These are phyloP conservation scores for Chaetomidium leptoderma DNA, from an alignment of 495 filamentous ascomycete species.

Conservation along the genomic window DNA sequence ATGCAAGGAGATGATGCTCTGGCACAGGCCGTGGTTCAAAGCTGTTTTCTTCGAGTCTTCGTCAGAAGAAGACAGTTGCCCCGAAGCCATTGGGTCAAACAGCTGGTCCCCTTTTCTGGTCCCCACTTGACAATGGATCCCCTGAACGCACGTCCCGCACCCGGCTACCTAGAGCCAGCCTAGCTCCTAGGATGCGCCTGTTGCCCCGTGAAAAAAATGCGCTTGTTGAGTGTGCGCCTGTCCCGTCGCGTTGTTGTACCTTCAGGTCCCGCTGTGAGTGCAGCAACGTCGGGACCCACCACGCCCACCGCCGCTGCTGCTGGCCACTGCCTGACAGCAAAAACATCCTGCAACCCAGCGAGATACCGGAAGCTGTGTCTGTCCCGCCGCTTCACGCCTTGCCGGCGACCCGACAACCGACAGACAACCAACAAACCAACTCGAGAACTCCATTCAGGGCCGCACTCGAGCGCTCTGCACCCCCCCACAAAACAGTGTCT, in stretches of 20 bases:
- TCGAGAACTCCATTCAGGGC: conserved; percentile 15
- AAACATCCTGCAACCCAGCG: conserved; percentile 20
- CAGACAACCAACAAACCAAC: too few relatives aligned
- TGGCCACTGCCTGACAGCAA: conserved; percentile 10
- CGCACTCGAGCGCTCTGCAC: not conserved
- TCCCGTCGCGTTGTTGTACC: conserved; percentile 1
- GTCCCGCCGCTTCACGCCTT: conserved; percentile 14
- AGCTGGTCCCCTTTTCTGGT: conserved; percentile 5
- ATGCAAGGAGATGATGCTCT: not conserved
- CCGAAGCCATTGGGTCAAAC: not conserved
- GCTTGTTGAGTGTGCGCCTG: conserved; percentile 7
- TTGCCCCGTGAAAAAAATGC: conserved; percentile 27
- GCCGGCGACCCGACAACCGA: conserved; percentile 19
- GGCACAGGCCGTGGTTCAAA: too few relatives aligned
- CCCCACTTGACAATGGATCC: conserved; percentile 4
- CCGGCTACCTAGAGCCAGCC: too few relatives aligned
- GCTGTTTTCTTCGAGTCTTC: not conserved
- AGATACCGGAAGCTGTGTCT: conserved; percentile 1
- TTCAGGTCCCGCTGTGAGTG: conserved; percentile 5
- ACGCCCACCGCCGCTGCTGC: conserved; percentile 16
- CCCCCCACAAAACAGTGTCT: conserved; percentile 10
- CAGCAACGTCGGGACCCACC: conserved; percentile 11
- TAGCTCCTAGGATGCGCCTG: conserved; percentile 5
- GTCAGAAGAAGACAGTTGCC: not conserved
- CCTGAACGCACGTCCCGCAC: conserved; percentile 10